Evolutionary conservation across 75 land plant species (phyloP).

Genomic region (Picea sitchensis): DNA sequence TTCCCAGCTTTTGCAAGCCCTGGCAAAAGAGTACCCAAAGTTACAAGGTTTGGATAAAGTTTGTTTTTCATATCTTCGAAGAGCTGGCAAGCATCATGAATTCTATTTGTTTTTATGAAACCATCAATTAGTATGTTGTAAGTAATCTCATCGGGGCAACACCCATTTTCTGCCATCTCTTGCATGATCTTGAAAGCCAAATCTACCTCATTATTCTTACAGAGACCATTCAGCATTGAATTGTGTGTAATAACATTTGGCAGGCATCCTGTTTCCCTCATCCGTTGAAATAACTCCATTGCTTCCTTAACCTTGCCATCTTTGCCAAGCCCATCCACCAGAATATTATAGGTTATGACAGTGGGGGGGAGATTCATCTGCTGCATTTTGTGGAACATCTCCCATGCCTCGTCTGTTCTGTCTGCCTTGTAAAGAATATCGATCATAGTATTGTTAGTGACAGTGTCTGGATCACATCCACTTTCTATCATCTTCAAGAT

Average conservation of each 20-base stretch:
- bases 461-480: conserved; percentile 45
- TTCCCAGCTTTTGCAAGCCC: conserved; percentile 49
- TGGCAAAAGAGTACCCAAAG: conserved; percentile 63
- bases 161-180: conserved; percentile 48
- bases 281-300: conserved; percentile 52
- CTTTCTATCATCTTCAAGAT: conserved; percentile 54
- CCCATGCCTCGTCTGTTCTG: conserved; percentile 56
- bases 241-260: conserved; percentile 66
- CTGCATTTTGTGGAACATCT: conserved; percentile 47
- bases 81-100: conserved; percentile 56
- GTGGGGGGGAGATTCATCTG: conserved; percentile 51
- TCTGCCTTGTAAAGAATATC: conserved; percentile 56
- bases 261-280: conserved; percentile 35
- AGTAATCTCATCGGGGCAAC: conserved; percentile 64
- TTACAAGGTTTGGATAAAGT: conserved; percentile 53
- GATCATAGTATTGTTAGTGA: conserved; percentile 56
- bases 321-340: conserved; percentile 67
- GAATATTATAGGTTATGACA: conserved; percentile 69
- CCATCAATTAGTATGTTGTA: conserved; percentile 78
- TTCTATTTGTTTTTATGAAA: conserved; percentile 47
- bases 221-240: conserved; percentile 69
- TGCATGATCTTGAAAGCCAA: conserved; percentile 50
- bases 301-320: conserved; percentile 52
- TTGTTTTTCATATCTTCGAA: conserved; percentile 69
- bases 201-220: conserved; percentile 58